Evolutionary conservation across 768 basidiomycete species (phyloP).

Genomic region (Collybia mongolica): DNA sequence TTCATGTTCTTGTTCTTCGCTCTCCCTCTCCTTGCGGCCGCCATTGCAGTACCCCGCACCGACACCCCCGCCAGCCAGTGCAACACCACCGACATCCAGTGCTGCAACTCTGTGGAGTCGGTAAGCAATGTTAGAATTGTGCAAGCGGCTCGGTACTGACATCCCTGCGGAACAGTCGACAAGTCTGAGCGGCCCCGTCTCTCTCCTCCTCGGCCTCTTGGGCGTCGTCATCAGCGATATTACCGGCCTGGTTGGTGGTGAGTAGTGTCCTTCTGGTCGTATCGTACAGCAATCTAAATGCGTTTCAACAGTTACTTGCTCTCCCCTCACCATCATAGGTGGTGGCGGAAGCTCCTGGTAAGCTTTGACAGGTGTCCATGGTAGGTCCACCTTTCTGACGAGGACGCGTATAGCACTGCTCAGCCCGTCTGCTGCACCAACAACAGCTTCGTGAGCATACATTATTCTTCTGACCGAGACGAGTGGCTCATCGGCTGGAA

Average conservation of each 20-base stretch:
- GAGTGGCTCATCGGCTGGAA: too few relatives aligned
- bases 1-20: conserved; percentile 16
- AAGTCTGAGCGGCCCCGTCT: conserved; percentile 1
- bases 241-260: conserved; percentile 17
- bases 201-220: conserved; percentile 23
- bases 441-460: conserved; percentile 21
- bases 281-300: background rate
- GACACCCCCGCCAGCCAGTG: conserved; percentile 18
- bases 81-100: conserved; percentile 26
- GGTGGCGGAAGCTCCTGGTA: conserved; percentile 19
- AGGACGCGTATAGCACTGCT: conserved; percentile 11
- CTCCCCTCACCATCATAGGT: conserved; percentile 27
- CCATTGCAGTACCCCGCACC: conserved; percentile 10
- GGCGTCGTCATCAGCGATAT: conserved; percentile 18
- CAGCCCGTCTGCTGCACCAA: conserved; percentile 30
- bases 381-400: background rate
- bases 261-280: background rate
- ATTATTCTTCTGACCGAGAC: too few relatives aligned
- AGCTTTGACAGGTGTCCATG: background rate
- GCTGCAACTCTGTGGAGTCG: conserved; percentile 21
- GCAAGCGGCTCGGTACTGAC: background rate
- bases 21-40: conserved; percentile 23
- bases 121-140: conserved; percentile 12
- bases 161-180: conserved; percentile 10
- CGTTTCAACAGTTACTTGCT: conserved; percentile 21